Evolutionary conservation across 139 green algal species (phyloP).

Genomic region (Chlamydomonas schloesseri): DNA sequence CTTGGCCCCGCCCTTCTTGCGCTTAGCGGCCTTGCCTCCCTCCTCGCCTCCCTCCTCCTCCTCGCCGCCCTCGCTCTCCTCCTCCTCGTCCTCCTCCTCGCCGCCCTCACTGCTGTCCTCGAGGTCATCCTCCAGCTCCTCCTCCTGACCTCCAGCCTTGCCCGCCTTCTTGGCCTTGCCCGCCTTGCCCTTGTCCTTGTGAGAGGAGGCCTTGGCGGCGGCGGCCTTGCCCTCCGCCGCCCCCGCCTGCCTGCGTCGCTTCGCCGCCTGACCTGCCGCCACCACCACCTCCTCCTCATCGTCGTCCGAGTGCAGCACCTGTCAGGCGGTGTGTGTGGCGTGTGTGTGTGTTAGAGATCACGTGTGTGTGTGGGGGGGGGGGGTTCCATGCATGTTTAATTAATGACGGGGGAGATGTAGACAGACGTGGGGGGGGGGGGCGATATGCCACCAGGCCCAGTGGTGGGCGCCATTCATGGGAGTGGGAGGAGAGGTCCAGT

Average conservation of each 20-base stretch:
- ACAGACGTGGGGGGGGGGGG: no score
- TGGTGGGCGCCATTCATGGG: no score
- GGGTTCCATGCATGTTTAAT: no score
- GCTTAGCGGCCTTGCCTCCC: neutral
- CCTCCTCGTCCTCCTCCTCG: constrained; percentile 8
- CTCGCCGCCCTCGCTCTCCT: neutral
- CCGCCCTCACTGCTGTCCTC: neutral
- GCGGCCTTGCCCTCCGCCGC: neutral
- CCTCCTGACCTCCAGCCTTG: neutral
- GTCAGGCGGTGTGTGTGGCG: neutral
- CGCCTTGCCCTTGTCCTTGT: neutral
- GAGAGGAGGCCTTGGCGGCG: no score
- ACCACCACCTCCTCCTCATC: neutral
- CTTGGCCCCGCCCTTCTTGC: neutral
- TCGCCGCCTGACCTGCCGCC: neutral
- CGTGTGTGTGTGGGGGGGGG: no score
- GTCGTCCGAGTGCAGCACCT: neutral
- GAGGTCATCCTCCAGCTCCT: neutral
- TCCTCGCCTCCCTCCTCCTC: neutral
- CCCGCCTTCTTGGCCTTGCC: neutral
- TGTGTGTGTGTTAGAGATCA: no score
- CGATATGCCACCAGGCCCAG: no score
- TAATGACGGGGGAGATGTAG: no score
- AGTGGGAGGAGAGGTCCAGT: no score
- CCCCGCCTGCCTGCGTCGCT: neutral